These are phyloP conservation scores for Xylaria multiplex DNA, from an alignment of 2,329 filamentous ascomycete genomes.

Conservation along the genomic window DNA sequence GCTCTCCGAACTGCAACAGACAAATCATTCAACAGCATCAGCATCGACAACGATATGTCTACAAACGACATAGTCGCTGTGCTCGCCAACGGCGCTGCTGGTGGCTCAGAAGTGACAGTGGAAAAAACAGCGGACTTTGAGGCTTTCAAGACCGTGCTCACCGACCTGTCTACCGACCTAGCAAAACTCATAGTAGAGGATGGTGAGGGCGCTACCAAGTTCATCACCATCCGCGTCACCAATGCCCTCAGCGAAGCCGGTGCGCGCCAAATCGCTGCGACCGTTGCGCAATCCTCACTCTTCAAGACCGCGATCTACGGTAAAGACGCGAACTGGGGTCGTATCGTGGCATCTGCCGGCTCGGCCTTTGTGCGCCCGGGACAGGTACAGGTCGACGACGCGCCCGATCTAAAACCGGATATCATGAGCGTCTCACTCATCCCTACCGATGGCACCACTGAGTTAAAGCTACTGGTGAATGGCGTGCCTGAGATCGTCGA, in stretches of 20 bases:
- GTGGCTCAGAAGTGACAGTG: slow-evolving; percentile 70
- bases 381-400: slow-evolving; percentile 64
- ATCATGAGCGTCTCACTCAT: slow-evolving; percentile 82
- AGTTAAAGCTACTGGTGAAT: slow-evolving; percentile 79
- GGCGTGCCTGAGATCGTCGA: slow-evolving; percentile 84
- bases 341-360: slow-evolving; percentile 93
- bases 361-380: slow-evolving; percentile 68
- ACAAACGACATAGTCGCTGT: slow-evolving; percentile 97
- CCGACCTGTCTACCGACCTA: slow-evolving; percentile 81
- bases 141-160: slow-evolving; percentile 77
- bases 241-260: slow-evolving; percentile 75
- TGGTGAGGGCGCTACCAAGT: slow-evolving; percentile 97
- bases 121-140: slow-evolving; percentile 69
- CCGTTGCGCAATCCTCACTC: slow-evolving; percentile 89
- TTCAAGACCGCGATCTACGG: slow-evolving; percentile 98
- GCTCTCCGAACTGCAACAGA: slow-evolving; percentile 80
- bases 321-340: slow-evolving; percentile 98
- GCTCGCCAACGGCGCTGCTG: slow-evolving; percentile 93
- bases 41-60: slow-evolving; percentile 94
- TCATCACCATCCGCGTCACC: slow-evolving; percentile 88
- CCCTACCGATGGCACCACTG: slow-evolving; percentile 77
- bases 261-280: slow-evolving; percentile 82
- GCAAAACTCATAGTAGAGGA: slow-evolving; percentile 95
- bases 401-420: slow-evolving; percentile 70
- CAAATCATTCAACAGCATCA: slow-evolving; percentile 95